Evolutionary conservation across 805 yeast species (phyloP).

Genomic region (Candida vartiovaarae): DNA sequence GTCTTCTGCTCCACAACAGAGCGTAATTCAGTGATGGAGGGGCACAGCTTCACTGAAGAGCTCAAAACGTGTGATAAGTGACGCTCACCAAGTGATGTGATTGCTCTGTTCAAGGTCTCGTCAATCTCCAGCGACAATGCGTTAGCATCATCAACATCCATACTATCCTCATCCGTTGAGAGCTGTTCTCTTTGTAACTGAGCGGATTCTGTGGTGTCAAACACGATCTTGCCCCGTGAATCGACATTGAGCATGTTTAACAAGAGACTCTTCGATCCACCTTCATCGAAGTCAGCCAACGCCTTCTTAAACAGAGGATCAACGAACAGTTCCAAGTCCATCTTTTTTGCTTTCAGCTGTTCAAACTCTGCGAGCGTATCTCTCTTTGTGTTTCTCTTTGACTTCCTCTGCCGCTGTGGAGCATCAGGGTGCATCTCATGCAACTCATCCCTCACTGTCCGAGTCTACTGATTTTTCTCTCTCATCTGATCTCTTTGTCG

Average conservation of each 20-base stretch:
- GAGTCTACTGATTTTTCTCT: constrained; percentile 19
- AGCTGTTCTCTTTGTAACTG: constrained; percentile 9
- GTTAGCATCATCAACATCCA: constrained; percentile 18
- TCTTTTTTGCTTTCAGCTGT: constrained; percentile 41
- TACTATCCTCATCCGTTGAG: constrained; percentile 10
- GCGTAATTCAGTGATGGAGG: constrained; percentile 15
- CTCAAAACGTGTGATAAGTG: constrained; percentile 3
- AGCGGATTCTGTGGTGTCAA: constrained; percentile 45
- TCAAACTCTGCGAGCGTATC: constrained; percentile 48
- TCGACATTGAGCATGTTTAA: constrained; percentile 55
- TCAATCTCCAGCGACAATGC: constrained; percentile 3
- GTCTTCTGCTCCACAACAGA: constrained; percentile 15
- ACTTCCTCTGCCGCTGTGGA: background rate
- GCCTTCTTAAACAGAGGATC: constrained; percentile 72
- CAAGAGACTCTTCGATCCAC: constrained; percentile 66
- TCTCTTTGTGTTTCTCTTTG: constrained; percentile 23
- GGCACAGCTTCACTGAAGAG: constrained; percentile 10
- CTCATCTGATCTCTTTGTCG: constrained; percentile 27
- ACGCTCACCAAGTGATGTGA: constrained; percentile 10
- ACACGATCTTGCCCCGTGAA: constrained; percentile 46
- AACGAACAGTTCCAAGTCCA: constrained; percentile 58
- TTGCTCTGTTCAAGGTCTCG: constrained; percentile 1
- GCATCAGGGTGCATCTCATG: constrained; percentile 3
- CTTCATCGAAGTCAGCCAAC: constrained; percentile 70
- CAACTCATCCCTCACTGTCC: constrained; percentile 19